Evolutionary conservation across 2,329 filamentous ascomycete species (phyloP).

Genomic region (Fusarium austroafricanum): DNA sequence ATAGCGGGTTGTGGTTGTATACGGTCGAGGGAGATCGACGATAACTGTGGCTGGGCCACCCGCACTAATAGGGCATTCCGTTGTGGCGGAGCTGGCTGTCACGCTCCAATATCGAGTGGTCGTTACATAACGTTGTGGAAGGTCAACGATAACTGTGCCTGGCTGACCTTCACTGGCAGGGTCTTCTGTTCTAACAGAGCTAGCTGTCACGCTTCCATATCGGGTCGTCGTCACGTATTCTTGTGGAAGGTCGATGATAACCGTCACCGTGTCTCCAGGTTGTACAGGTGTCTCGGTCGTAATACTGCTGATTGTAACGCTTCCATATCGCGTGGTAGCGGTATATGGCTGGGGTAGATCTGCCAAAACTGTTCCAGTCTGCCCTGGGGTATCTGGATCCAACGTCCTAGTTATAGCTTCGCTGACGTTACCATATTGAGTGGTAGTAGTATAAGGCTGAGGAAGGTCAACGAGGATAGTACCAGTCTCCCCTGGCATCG

Average conservation of each 20-base stretch:
- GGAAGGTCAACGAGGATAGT: not conserved
- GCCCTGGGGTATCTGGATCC: not conserved
- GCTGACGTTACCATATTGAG: not conserved
- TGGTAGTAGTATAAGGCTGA: not conserved
- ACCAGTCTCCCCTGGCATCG: not conserved
- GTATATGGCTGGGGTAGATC: not conserved
- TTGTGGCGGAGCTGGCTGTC: not conserved
- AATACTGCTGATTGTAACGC: not conserved
- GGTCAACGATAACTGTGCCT: not conserved
- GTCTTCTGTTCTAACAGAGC: not conserved
- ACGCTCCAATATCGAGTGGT: not conserved
- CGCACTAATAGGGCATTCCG: not conserved
- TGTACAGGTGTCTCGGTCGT: not conserved
- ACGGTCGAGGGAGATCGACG: not conserved
- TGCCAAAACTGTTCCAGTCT: not conserved
- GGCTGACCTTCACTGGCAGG: not conserved
- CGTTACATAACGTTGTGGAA: not conserved
- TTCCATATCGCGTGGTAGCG: not conserved
- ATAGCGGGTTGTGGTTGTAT: not conserved
- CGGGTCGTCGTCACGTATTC: not conserved
- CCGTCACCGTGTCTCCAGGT: not conserved
- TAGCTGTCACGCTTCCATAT: not conserved
- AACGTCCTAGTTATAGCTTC: not conserved
- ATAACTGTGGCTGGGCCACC: not conserved
- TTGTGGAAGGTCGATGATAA: not conserved